A percentile compares a stretch with the other conserved stretches of the same genome.
Conservation (phyloP, 2,329 filamentous ascomycete species). For the Emmonsia crescens region DNA sequence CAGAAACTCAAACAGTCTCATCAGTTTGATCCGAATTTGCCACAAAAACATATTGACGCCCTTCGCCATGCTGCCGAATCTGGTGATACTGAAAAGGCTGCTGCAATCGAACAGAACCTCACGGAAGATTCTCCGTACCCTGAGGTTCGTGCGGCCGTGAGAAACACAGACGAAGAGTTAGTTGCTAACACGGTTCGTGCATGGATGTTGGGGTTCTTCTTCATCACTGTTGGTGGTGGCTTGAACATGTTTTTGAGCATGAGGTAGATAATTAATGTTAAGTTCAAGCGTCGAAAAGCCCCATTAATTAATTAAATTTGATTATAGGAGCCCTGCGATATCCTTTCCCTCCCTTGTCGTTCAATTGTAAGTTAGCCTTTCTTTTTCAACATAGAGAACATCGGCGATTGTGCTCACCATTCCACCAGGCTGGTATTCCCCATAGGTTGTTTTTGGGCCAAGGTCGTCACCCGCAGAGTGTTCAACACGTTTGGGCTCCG, state of each 20-base stretch:
- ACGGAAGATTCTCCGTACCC: constrained; percentile 54
- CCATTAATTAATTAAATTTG: background rate
- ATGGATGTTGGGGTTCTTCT: constrained; percentile 47
- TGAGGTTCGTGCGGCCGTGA: constrained; percentile 50
- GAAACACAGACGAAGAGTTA: constrained; percentile 51
- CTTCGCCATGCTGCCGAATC: constrained; percentile 45
- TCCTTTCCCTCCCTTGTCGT: constrained; percentile 47
- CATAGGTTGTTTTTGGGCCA: constrained; percentile 24
- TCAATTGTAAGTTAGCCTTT: constrained; percentile 30
- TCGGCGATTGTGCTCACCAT: background rate
- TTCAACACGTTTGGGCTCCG: constrained; percentile 24
- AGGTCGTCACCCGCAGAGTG: constrained; percentile 20
- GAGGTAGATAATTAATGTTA: constrained; percentile 27
- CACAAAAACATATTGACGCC: constrained; percentile 48
- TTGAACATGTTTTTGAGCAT: constrained; percentile 46
- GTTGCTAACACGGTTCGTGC: constrained; percentile 51
- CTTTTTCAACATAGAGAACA: background rate
- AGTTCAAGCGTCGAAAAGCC: background rate
- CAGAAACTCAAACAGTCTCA: constrained; percentile 6
- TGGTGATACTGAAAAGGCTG: constrained; percentile 47
- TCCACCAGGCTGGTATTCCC: constrained; percentile 40
- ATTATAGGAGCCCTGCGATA: constrained; percentile 35
- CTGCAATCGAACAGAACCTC: constrained; percentile 47
- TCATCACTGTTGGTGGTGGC: constrained; percentile 48
- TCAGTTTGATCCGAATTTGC: constrained; percentile 48